Evolutionary conservation across 345 rosid species (phyloP), one percentile per base, ranked within the genome.

Genomic region (Anastatica hierochuntica): DNA sequence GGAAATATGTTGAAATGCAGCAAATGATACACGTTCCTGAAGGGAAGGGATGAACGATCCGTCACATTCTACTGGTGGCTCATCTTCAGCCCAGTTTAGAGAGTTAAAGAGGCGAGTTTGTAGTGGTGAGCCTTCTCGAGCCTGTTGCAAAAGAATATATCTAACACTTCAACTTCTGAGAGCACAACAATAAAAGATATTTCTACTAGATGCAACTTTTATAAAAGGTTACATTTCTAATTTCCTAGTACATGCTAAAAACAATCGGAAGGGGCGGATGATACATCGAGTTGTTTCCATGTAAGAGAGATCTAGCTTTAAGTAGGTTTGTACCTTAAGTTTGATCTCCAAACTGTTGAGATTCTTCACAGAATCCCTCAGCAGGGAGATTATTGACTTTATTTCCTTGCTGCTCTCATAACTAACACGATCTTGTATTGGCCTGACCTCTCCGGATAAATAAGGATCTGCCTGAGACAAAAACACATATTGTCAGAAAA

Each of bases 301-400:
- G 27, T 3, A 24, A 24, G 3, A 24, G 27, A 24, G 27, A 24
- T 2, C 5, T 12, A 20, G 33, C 1, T 14, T 21, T 38, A 5
- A 17, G 57, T 30, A 47, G 14, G 35, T 19, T 15, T 37, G 43
- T 64, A 87, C 87, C 89, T 87, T 87, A 21, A 87, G 80, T 66
- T 79, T 87, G 56, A 87, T 83, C 73, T 83, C 94, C 67, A 83
- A 68, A 62, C 69, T 72, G 55, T 77, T 87, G 52, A 87, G 73
- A 56, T 74, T 78, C 63, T 59, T 60, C 54, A 79, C 69, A 55
- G 82, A 77, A 37, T 79, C 89, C 67, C 71, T 79, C 12, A 87
- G 66, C 48, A 61, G 20, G 21, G 48, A 50, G 46, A 81, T 38
- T 72, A 65, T 61, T n/a, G 77, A 54, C 41, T 49, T 72, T 43